These are phyloP conservation scores for Drechslerella coelobrocha DNA, from an alignment of 2,329 filamentous ascomycete species.

Conservation along the genomic window DNA sequence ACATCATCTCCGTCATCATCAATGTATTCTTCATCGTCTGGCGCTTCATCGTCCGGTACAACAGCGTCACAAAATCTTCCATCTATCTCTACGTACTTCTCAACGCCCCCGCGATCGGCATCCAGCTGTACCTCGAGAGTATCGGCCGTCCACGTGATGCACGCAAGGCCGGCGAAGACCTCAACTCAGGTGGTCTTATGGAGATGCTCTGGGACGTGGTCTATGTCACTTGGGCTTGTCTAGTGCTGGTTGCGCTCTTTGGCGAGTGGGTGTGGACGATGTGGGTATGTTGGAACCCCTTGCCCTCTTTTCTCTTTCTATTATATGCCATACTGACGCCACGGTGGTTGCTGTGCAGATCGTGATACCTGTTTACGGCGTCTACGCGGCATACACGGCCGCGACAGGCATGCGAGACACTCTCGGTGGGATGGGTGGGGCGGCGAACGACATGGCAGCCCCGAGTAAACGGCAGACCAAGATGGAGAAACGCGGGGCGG, in stretches of 20 bases:
- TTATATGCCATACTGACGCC: no score
- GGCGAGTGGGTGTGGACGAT: conserved; percentile 81
- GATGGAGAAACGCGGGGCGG: conserved; percentile 61
- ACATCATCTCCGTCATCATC: conserved; percentile 74
- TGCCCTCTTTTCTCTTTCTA: conserved; percentile 9
- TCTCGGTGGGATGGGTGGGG: conserved; percentile 57
- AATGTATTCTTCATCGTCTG: conserved; percentile 78
- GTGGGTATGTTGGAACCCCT: conserved; percentile 59
- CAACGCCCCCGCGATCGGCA: conserved; percentile 75
- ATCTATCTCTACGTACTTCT: conserved; percentile 74
- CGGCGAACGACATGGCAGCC: conserved; percentile 49
- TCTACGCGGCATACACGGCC: conserved; percentile 61
- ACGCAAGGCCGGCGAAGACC: conserved; percentile 76
- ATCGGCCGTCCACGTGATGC: conserved; percentile 73
- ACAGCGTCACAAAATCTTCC: conserved; percentile 58
- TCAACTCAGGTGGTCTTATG: conserved; percentile 84
- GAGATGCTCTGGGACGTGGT: conserved; percentile 98
- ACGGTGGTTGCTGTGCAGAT: no score
- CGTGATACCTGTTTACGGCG: conserved; percentile 62
- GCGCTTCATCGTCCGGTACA: conserved; percentile 67
- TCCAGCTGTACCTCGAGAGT: conserved; percentile 84
- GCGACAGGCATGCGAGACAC: conserved; percentile 62
- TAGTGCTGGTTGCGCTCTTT: conserved; percentile 74
- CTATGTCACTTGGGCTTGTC: conserved; percentile 88
- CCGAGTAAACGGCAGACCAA: conserved; percentile 65